These are phyloP conservation scores for Penicillium sp. DNA, from an alignment of 2,329 filamentous ascomycete genomes.

Conservation along the genomic window DNA sequence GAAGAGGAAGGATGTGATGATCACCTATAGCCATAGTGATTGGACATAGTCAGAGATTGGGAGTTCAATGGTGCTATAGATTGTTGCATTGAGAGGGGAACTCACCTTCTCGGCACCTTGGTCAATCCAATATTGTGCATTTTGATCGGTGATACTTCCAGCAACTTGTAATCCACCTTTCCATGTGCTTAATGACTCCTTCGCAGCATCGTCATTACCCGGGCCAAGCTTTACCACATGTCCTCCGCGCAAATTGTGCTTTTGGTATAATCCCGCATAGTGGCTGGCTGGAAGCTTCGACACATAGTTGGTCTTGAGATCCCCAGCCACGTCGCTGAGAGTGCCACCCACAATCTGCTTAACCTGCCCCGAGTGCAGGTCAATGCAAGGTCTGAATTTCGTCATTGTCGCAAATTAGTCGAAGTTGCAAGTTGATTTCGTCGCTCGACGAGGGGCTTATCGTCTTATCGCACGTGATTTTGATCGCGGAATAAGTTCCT, in stretches of 20 bases:
- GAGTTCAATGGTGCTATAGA: not conserved
- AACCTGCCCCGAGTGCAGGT: slow-evolving; percentile 93
- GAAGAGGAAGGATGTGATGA: slow-evolving; percentile 95
- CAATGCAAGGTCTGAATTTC: slow-evolving; percentile 91
- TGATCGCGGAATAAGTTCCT: not conserved
- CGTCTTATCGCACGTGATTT: not conserved
- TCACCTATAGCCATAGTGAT: slow-evolving; percentile 65
- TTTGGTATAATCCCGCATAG: slow-evolving; percentile 79
- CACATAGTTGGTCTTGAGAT: slow-evolving; percentile 88
- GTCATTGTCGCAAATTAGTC: slow-evolving; percentile 65
- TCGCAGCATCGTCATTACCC: slow-evolving; percentile 78
- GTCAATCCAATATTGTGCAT: slow-evolving; percentile 83
- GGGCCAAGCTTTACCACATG: slow-evolving; percentile 97
- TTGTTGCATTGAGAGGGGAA: not conserved
- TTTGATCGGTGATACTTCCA: slow-evolving; percentile 85
- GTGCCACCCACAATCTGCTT: slow-evolving; percentile 99
- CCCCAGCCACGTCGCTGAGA: slow-evolving; percentile 64
- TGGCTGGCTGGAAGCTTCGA: slow-evolving; percentile 78
- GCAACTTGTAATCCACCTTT: slow-evolving; percentile 80
- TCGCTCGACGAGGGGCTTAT: not conserved
- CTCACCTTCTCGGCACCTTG: slow-evolving; percentile 84
- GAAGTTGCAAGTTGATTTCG: not conserved
- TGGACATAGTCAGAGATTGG: slow-evolving; percentile 11
- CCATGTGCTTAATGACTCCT: slow-evolving; percentile 76
- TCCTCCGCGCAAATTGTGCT: slow-evolving; percentile 71